These are phyloP conservation scores for Scleromitrula shiraiana DNA, from an alignment of 2,329 filamentous ascomycete genomes.

Conservation along the genomic window DNA sequence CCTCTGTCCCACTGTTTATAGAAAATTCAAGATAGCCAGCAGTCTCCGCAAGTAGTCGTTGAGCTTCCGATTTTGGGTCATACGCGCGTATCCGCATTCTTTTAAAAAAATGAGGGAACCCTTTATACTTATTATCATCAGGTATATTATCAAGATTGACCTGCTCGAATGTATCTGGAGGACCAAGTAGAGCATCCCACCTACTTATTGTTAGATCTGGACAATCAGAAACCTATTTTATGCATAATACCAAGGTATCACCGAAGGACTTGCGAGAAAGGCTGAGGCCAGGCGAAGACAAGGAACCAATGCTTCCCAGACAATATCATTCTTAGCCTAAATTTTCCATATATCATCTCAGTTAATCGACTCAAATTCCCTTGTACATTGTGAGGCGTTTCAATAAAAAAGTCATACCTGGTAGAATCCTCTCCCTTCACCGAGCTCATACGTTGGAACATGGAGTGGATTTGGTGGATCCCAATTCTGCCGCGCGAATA, in stretches of 20 bases:
- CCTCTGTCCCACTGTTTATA: too few species aligned
- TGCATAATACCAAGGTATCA: background rate
- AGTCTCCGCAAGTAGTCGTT: background rate
- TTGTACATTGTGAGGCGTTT: background rate
- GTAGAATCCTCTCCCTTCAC: background rate
- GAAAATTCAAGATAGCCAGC: background rate
- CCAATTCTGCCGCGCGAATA: background rate
- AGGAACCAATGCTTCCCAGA: background rate
- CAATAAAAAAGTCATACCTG: background rate
- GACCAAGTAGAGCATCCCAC: background rate
- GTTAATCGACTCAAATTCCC: too few species aligned
- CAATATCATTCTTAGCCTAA: background rate
- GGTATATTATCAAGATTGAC: background rate
- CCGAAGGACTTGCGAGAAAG: background rate
- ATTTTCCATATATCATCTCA: too few species aligned
- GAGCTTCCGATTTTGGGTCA: too few species aligned
- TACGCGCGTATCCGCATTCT: background rate
- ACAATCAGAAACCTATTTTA: background rate
- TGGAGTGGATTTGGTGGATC: background rate
- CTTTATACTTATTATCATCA: background rate
- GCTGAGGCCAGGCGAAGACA: background rate
- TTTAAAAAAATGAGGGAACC: background rate
- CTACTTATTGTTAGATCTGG: too few species aligned
- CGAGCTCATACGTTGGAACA: background rate
- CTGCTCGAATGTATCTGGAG: background rate